Percentiles rank a stretch among this genome's conserved stretches.
Conservation (phyloP, 2,329 filamentous ascomycete genomes). For the Epichloe sp. region DNA sequence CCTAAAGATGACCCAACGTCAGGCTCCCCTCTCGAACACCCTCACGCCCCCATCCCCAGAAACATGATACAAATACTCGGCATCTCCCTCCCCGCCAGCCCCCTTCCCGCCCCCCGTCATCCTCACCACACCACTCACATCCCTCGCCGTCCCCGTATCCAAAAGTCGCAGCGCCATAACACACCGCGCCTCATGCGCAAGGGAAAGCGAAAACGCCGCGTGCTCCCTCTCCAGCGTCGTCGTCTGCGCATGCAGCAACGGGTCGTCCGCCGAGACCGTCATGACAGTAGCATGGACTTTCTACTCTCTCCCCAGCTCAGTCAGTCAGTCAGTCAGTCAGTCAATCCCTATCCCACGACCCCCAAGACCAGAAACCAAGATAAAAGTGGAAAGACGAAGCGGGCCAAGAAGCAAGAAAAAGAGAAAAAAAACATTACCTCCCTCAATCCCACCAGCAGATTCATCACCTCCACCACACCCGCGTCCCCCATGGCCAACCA, state of each 20-base stretch:
- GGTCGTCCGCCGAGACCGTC: constrained; percentile 57
- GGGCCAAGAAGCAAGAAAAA: background rate
- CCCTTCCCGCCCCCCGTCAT: constrained; percentile 47
- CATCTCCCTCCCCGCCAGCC: constrained; percentile 25
- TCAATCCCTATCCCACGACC: too few relatives aligned
- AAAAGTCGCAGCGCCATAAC: constrained; percentile 62
- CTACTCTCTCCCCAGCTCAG: constrained; percentile 20
- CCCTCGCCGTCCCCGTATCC: constrained; percentile 78
- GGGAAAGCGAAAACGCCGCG: constrained; percentile 54
- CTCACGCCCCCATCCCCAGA: constrained; percentile 64
- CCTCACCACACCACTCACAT: constrained; percentile 79
- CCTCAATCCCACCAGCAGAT: constrained; percentile 45
- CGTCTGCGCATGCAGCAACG: constrained; percentile 47
- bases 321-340: too few relatives aligned
- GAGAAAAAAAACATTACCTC: constrained; percentile 38
- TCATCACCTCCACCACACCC: constrained; percentile 33
- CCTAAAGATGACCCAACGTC: background rate
- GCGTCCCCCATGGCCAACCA: constrained; percentile 44
- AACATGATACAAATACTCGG: constrained; percentile 72
- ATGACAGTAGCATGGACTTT: constrained; percentile 53
- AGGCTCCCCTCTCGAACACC: constrained; percentile 67
- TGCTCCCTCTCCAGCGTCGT: constrained; percentile 59
- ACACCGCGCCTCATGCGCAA: constrained; percentile 63
- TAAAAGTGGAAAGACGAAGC: background rate
- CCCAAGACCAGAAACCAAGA: too few relatives aligned